Base-by-base conservation (phyloP, 2,329 filamentous ascomycete species). In the Sclerotinia glacialis region DNA sequence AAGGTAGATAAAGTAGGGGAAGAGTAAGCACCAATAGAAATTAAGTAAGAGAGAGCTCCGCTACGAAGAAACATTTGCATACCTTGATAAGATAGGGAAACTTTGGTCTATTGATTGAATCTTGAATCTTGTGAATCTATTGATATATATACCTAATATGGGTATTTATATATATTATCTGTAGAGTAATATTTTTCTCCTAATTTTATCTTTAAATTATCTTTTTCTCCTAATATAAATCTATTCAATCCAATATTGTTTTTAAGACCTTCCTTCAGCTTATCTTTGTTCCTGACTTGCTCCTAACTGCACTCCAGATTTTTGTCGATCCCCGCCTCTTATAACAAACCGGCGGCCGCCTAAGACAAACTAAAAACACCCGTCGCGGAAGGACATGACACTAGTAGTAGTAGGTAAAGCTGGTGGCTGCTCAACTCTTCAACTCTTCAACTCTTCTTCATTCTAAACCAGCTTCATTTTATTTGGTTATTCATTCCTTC, bases 271-370 rank as follows among this genome's bases (percentile, higher is more conserved):
- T 8, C 21, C 9, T 12, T 5, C 31, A 23, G 31, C 52, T 37
- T 23, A 37, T 37, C 31, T 14, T 37, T 37, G 37, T 37, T 37
- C 37, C 53, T 55, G 53, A 23, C 31, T 9, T 9, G 53, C 53
- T 46, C 18, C 37, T 16, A 40, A 40, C 28, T 50, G 21, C n/a
- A 21, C 37, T 46, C 28, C 59, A 46, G 50, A 11, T 37, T 34
- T 34, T 49, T 42, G 34, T 54, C 23, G 34, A 65, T 65, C 63
- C 63, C 63, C 52, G 37, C 42, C 55, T 59, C 34, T 44, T 28
- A 16, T 11, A 40, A 26, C n/a, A 26, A 42, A 56, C 34, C 53
- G 14, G 53, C 53, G n/a, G 37, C 53, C n/a, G 34, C n/a, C 21
- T 42, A 44, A 44, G 8, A 59, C 12, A 40, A 26, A 12, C 53